Conservation (phyloP, 306 rosid species). For the Trifolium repens region DNA sequence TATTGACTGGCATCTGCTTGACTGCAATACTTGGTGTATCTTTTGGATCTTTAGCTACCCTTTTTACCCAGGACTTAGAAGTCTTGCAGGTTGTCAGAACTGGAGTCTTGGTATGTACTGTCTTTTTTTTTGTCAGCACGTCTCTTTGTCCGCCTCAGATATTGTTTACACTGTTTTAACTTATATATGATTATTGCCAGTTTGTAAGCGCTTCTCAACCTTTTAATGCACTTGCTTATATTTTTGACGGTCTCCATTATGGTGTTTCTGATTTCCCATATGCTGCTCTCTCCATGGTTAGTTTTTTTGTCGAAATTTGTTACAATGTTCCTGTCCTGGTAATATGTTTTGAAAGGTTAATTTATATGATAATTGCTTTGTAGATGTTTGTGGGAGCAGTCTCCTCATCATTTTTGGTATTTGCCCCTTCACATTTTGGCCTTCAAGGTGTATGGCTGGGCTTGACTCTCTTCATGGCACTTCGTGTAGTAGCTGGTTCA, state of each 20-base stretch:
- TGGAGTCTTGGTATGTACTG: constrained; percentile 74
- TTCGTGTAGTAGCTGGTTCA: constrained; percentile 75
- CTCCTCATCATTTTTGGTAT: constrained; percentile 73
- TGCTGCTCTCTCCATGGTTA: constrained; percentile 93
- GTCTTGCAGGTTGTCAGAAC: constrained; percentile 76
- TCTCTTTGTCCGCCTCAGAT: constrained; percentile 26
- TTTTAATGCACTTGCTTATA: constrained; percentile 80
- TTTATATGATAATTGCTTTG: constrained; percentile 23
- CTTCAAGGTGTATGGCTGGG: constrained; percentile 91
- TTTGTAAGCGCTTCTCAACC: constrained; percentile 95
- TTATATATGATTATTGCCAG: constrained; percentile 51
- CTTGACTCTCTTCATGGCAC: constrained; percentile 81
- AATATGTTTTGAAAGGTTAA: constrained; percentile 29
- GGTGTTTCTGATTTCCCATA: constrained; percentile 93
- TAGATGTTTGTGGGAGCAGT: constrained; percentile 78
- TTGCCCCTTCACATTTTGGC: constrained; percentile 63
- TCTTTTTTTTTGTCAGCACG: constrained; percentile 12
- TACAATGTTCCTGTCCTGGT: constrained; percentile 30
- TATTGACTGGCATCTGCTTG: constrained; percentile 71
- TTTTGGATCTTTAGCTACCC: constrained; percentile 76
- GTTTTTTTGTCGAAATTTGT: constrained; percentile 37
- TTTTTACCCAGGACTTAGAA: constrained; percentile 85
- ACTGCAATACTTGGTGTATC: constrained; percentile 73
- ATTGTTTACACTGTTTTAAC: constrained; percentile 21
- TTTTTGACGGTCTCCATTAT: constrained; percentile 91